Percentiles rank a stretch among this genome's conserved stretches.
Evolutionary conservation across 2,329 filamentous ascomycete genomes (phyloP).

Genomic region (Aspergillus versicolor): DNA sequence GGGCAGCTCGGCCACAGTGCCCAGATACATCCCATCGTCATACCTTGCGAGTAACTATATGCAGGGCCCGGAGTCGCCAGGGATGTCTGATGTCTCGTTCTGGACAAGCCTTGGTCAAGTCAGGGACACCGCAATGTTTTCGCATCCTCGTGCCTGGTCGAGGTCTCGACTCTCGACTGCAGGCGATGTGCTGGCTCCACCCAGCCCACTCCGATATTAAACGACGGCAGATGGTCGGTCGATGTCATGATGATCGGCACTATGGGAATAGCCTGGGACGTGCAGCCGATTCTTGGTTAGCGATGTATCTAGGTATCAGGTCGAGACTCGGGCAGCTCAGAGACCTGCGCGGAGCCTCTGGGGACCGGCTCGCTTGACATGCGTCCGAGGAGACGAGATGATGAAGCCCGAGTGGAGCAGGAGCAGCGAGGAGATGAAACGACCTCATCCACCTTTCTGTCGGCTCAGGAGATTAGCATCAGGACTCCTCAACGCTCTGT

Average conservation of each 20-base stretch:
- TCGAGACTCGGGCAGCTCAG: not conserved
- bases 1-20: too few relatives aligned
- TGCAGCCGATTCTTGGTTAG: not conserved
- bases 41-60: not conserved
- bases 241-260: not conserved
- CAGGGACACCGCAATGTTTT: not conserved
- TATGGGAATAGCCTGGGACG: not conserved
- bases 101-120: not conserved
- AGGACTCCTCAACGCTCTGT: not conserved
- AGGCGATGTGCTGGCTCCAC: too few relatives aligned
- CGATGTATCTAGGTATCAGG: not conserved
- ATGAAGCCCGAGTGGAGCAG: not conserved
- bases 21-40: not conserved
- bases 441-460: not conserved
- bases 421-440: not conserved
- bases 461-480: constrained; percentile 1
- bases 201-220: too few relatives aligned
- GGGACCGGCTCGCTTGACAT: not conserved
- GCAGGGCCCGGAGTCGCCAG: not conserved
- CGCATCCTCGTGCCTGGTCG: not conserved
- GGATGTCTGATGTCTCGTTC: not conserved
- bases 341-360: not conserved
- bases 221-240: too few relatives aligned
- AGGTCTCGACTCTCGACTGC: too few relatives aligned
- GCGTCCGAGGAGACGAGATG: not conserved